These are phyloP conservation scores for Hypoxylon trugodes DNA, from an alignment of 495 filamentous ascomycete species.

Conservation along the genomic window DNA sequence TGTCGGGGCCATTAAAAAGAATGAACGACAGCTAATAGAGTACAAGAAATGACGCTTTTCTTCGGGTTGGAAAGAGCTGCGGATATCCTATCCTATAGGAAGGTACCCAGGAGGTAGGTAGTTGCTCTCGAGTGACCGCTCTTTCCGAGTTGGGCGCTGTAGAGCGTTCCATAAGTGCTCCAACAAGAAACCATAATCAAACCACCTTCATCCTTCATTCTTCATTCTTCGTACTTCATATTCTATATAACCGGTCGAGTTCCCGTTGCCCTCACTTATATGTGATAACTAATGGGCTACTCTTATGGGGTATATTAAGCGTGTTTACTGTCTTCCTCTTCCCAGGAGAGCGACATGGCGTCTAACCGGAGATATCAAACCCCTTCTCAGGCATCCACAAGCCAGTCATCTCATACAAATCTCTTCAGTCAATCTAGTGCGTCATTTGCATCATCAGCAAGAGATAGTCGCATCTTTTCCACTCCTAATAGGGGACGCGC, in stretches of 20 bases:
- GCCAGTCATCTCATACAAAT: slow-evolving; percentile 8
- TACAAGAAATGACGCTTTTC: too few species aligned
- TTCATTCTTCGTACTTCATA: not conserved
- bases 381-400: slow-evolving; percentile 18
- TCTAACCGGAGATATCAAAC: slow-evolving; percentile 26
- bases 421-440: slow-evolving; percentile 28
- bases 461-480: slow-evolving; percentile 26
- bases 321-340: too few species aligned
- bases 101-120: too few species aligned
- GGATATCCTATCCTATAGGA: too few species aligned
- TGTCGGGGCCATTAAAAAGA: too few species aligned
- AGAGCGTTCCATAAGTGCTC: not conserved
- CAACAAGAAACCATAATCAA: not conserved
- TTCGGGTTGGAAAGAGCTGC: too few species aligned
- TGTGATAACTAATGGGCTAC: too few species aligned
- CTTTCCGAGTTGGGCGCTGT: not conserved
- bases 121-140: not conserved
- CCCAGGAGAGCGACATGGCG: slow-evolving; percentile 11
- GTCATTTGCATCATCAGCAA: slow-evolving; percentile 14
- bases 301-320: too few species aligned
- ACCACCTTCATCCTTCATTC: not conserved
- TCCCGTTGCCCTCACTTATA: too few species aligned
- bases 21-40: too few species aligned
- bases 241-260: too few species aligned
- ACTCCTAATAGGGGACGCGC: slow-evolving; percentile 16